These are phyloP conservation scores for Chytriomyces hyalinus DNA, from an alignment of 192 early-diverging fungal species.

Conservation along the genomic window DNA sequence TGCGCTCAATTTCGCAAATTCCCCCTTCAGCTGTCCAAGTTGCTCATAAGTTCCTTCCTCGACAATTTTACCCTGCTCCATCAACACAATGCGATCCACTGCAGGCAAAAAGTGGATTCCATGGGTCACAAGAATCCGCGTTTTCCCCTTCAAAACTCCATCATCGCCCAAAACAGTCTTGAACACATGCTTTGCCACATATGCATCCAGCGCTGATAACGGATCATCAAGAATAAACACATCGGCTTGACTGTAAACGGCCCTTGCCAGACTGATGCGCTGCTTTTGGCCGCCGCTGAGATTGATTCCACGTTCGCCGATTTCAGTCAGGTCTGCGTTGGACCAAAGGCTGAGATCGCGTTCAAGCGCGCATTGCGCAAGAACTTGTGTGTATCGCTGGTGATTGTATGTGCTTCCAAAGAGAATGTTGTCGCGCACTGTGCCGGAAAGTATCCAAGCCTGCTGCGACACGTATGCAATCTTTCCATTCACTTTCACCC, in stretches of 20 bases:
- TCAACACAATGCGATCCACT: conserved; percentile 36
- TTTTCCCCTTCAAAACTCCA: conserved; percentile 32
- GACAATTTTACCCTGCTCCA: conserved; percentile 36
- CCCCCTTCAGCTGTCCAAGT: conserved; percentile 44
- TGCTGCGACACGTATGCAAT: conserved; percentile 77
- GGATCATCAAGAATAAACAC: conserved; percentile 42
- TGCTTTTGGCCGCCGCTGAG: conserved; percentile 76
- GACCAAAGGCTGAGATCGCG: conserved; percentile 43
- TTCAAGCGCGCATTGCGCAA: conserved; percentile 46
- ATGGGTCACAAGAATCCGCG: conserved; percentile 50
- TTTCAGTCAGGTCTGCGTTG: conserved; percentile 48
- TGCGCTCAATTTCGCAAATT: conserved; percentile 57
- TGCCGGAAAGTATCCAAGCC: conserved; percentile 80
- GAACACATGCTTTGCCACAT: conserved; percentile 68
- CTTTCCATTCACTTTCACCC: conserved; percentile 57
- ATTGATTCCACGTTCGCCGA: conserved; percentile 56
- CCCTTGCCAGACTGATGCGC: conserved; percentile 69
- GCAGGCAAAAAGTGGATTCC: conserved; percentile 40
- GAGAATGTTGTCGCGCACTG: conserved; percentile 65
- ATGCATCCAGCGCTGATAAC: conserved; percentile 54
- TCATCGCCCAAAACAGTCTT: conserved; percentile 62
- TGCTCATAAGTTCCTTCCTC: conserved; percentile 36
- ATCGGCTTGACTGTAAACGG: conserved; percentile 35
- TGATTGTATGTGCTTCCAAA: conserved; percentile 37
- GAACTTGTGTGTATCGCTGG: conserved; percentile 32